Evolutionary conservation across 345 rosid genomes (phyloP), one percentile per base, ranked within the genome.

Genomic region (Acer negundo): DNA sequence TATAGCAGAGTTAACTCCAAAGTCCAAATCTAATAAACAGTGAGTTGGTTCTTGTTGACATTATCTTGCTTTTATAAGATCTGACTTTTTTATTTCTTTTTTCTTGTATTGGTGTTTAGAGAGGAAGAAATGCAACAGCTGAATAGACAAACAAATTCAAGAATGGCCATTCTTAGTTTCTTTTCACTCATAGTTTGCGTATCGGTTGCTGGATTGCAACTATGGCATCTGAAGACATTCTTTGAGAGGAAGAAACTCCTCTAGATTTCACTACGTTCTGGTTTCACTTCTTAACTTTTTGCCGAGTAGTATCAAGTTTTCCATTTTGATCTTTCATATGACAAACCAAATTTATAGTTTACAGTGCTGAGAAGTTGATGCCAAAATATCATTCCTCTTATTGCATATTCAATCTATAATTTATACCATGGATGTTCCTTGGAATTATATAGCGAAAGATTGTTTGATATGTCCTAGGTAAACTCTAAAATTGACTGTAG

Each of bases 191-290:
- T 83, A 16, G 85, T 93, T 68, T 93, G 97, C 86, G 78, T 89
- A 65, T 85, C 94, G 0, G 98, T 95, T 70, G 97, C 93, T 16
- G 92, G 86, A 31, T 75, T 93, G 81, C 97, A 95, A 62, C 53
- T 88, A 53, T 95, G 97, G 97, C 94, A 95, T 82, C 89, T 95
- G 71, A 93, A 93, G 88, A 78, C 91, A 26, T 93, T 90, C 84
- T 95, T 95, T 80, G 88, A 93, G 87, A 91, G 93, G 84, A 93
- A 93, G 86, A 95, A 95, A 82, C 90, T 94, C 72, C 84, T 93
- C 79, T 93, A 83, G 80, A 62, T 19, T 46, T 62, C 62, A 47
- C 51, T 7, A 49, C 7, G 17, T 71, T 16, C 20, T 51, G 42
- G 59, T 74, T 69, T 61, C 56, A 23, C 42, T 59, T 66, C 61